Conservation (phyloP, 176 grass and related monocot species). For the Chrysopogon serrulatus region DNA sequence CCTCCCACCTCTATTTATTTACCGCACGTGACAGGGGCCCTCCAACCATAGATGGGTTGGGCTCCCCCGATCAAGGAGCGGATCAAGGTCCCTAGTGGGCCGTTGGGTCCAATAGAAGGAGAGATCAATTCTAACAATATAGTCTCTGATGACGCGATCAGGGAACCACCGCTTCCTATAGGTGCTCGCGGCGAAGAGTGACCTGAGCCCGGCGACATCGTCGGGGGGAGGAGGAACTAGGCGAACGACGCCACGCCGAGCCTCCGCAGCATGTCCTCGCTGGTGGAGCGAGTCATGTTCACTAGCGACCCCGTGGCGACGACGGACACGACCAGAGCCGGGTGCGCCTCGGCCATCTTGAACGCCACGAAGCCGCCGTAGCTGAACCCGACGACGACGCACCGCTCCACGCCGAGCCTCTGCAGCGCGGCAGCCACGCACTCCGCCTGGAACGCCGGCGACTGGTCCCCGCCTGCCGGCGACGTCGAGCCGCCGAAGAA, state of each 20-base stretch:
- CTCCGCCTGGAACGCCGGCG: constrained; percentile 33
- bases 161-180: constrained; percentile 48
- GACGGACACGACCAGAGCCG: constrained; percentile 17
- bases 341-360: constrained; percentile 39
- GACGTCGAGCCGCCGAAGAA: constrained; percentile 50
- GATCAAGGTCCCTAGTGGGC: no score
- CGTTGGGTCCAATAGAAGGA: no score
- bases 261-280: neutral
- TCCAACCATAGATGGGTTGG: no score
- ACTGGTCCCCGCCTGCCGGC: neutral
- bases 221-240: constrained; percentile 42
- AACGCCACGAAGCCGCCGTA: constrained; percentile 61
- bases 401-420: constrained; percentile 31
- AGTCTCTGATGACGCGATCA: neutral
- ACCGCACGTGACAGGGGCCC: no score
- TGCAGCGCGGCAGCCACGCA: constrained; percentile 24
- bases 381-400: constrained; percentile 53
- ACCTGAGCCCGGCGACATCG: constrained; percentile 1
- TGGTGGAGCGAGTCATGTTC: constrained; percentile 23
- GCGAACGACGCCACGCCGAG: constrained; percentile 20
- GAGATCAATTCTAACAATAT: no score
- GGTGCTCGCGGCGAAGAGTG: constrained; percentile 5
- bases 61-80: no score
- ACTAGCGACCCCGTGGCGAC: constrained; percentile 32
- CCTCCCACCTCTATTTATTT: no score